A percentile compares a stretch with the other conserved stretches of the same genome.
phyloP scores from a whole-genome alignment of 2,329 filamentous ascomycete genomes.

The Nemania sp. region DNA sequence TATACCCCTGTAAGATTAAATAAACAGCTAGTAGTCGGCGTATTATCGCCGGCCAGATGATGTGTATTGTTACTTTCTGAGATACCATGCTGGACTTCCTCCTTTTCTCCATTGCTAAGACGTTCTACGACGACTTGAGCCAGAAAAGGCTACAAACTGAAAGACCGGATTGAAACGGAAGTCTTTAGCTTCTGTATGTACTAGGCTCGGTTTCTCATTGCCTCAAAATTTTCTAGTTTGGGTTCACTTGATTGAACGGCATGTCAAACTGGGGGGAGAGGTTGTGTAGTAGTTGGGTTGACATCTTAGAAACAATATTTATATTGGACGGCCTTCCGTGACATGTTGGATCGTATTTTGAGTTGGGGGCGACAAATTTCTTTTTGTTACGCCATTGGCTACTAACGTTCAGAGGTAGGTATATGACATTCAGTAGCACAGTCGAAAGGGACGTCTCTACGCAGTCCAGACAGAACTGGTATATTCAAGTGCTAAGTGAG shows the following conservation, averaged over 20 bases:
- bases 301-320: too few species aligned
- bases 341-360: too few species aligned
- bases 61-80: constrained; percentile 18
- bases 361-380: too few species aligned
- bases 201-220: neutral
- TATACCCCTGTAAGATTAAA: constrained; percentile 7
- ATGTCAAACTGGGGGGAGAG: too few species aligned
- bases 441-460: too few species aligned
- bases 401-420: too few species aligned
- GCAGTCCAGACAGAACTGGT: too few species aligned
- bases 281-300: too few species aligned
- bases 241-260: neutral
- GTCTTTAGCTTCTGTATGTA: constrained; percentile 4
- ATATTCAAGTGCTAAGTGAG: too few species aligned
- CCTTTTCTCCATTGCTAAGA: neutral
- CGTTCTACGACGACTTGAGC: constrained; percentile 17
- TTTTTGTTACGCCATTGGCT: too few species aligned
- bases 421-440: too few species aligned
- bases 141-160: constrained; percentile 7
- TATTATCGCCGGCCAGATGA: neutral
- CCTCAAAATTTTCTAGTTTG: neutral
- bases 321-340: too few species aligned
- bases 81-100: neutral
- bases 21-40: constrained; percentile 20
- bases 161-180: constrained; percentile 3